phyloP scores from a whole-genome alignment of 441 rosid genomes.

The Adansonia madagascariensis region DNA sequence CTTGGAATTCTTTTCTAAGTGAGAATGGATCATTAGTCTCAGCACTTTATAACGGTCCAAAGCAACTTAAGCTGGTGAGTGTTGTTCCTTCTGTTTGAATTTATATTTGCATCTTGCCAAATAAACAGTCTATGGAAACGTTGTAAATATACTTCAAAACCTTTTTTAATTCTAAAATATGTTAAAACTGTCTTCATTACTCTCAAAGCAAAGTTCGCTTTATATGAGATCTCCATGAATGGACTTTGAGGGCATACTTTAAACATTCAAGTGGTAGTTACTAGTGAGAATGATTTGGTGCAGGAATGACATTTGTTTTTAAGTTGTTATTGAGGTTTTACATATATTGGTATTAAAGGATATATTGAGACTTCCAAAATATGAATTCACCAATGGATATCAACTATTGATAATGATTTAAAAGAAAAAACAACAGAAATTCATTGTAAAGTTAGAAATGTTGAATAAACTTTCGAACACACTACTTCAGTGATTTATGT shows the following conservation, averaged over 20 bases:
- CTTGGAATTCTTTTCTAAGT: slow-evolving; percentile 23
- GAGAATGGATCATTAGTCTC: slow-evolving; percentile 32
- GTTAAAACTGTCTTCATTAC: slow-evolving; percentile 15
- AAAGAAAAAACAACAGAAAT: neutral
- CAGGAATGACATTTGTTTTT: slow-evolving; percentile 16
- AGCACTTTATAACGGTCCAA: slow-evolving; percentile 22
- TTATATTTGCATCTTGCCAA: neutral
- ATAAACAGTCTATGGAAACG: neutral
- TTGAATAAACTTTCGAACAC: neutral
- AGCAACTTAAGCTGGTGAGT: slow-evolving; percentile 40
- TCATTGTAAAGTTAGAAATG: neutral
- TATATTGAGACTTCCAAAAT: slow-evolving; percentile 1
- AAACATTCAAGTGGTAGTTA: slow-evolving; percentile 12
- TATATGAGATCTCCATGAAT: slow-evolving; percentile 3
- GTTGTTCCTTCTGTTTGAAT: neutral
- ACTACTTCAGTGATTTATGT: neutral
- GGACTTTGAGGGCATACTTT: neutral
- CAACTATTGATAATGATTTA: neutral
- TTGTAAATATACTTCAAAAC: neutral
- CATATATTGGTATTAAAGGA: neutral
- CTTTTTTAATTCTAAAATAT: neutral
- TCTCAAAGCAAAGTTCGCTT: neutral
- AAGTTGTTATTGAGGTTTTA: slow-evolving; percentile 6
- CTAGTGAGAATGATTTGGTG: slow-evolving; percentile 8
- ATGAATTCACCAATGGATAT: neutral